phyloP scores from a whole-genome alignment of 179 eudicot genomes.

The Drosera spatulata region DNA sequence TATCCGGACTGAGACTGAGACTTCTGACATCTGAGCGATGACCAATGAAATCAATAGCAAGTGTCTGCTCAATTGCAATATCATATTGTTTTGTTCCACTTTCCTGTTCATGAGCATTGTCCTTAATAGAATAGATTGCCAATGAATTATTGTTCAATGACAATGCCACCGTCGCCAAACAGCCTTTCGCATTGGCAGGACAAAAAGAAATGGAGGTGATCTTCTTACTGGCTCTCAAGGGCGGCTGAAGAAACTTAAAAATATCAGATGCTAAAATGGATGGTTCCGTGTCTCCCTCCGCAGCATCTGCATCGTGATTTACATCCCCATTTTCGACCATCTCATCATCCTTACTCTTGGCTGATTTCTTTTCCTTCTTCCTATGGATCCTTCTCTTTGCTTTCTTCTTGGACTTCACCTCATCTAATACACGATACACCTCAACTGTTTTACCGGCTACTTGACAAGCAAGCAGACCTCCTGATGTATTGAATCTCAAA shows the following conservation, averaged over 20 bases:
- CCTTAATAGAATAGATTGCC: conserved; percentile 59
- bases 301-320: conserved; percentile 11
- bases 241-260: conserved; percentile 63
- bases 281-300: conserved; percentile 27
- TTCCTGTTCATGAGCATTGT: conserved; percentile 4
- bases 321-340: conserved; percentile 33
- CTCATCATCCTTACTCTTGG: conserved; percentile 28
- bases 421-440: conserved; percentile 72
- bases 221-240: conserved; percentile 64
- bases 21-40: conserved; percentile 96
- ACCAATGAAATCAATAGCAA: conserved; percentile 79
- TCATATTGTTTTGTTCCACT: no score
- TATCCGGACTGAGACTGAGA: conserved; percentile 80
- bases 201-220: conserved; percentile 76
- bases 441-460: conserved; percentile 90
- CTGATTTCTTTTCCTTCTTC: conserved; percentile 70
- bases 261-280: conserved; percentile 55
- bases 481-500: conserved; percentile 62
- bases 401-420: conserved; percentile 76
- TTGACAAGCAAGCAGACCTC: conserved; percentile 86
- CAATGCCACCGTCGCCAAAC: conserved; percentile 66
- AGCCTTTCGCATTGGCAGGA: conserved; percentile 51
- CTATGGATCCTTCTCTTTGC: conserved; percentile 83
- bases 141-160: conserved; percentile 75
- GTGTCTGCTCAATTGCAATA: conserved; percentile 30